Evolutionary conservation across 108 stramenopile genomes (phyloP).

Genomic region (Nitzschia palea): DNA sequence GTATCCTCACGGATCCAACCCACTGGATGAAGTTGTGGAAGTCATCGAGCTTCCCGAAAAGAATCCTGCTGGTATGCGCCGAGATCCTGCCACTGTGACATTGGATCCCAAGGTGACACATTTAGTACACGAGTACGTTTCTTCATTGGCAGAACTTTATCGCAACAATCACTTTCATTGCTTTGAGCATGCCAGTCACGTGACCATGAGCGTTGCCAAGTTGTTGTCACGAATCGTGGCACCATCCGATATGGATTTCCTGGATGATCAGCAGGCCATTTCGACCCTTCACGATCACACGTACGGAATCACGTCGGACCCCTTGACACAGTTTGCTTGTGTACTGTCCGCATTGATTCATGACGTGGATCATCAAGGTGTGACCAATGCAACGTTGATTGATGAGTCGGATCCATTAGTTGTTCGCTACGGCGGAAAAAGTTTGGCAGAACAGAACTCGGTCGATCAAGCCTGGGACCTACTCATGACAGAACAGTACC

Average conservation of each 20-base stretch:
- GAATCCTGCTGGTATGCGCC: too few relatives aligned
- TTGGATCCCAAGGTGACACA: not conserved
- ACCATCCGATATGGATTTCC: conserved; percentile 3
- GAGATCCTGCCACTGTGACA: not conserved
- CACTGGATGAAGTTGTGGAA: conserved; percentile 9
- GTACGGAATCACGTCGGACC: conserved; percentile 1
- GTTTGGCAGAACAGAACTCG: not conserved
- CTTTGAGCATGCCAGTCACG: conserved; percentile 17
- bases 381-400: not conserved
- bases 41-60: conserved; percentile 5
- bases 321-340: conserved; percentile 2
- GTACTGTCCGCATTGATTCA: conserved; percentile 9
- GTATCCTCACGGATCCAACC: not conserved
- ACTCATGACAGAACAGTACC: not conserved
- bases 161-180: conserved; percentile 2
- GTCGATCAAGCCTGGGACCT: conserved; percentile 6
- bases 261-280: not conserved
- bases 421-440: not conserved
- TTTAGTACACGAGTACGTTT: conserved; percentile 1
- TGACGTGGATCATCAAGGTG: conserved; percentile 8
- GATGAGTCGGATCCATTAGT: not conserved
- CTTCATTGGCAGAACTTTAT: conserved; percentile 3
- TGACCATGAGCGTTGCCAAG: conserved; percentile 12
- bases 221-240: conserved; percentile 9
- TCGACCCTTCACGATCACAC: conserved; percentile 4